A percentile compares a stretch with the other conserved stretches of the same genome.
These are phyloP conservation scores for Phytophthora citricola DNA, from an alignment of 352 stramenopile genomes.

Conservation along the genomic window DNA sequence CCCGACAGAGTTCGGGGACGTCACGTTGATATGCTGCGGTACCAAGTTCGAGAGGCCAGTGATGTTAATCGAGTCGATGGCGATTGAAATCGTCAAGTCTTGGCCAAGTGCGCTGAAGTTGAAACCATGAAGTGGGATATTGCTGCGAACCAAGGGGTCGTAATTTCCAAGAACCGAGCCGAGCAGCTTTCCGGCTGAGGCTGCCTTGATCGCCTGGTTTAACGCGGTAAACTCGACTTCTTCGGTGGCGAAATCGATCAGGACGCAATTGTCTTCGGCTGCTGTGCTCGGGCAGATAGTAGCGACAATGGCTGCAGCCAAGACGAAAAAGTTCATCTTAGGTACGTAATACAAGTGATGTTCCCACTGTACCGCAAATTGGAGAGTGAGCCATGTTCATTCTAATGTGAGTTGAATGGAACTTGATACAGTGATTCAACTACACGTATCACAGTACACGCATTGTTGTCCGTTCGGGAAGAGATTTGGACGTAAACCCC, in stretches of 20 bases:
- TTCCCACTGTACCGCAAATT: background rate
- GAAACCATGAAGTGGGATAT: constrained; percentile 43
- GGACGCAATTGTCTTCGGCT: constrained; percentile 32
- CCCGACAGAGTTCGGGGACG: constrained; percentile 34
- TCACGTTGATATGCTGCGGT: constrained; percentile 47
- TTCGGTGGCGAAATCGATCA: constrained; percentile 51
- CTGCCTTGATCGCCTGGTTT: constrained; percentile 43
- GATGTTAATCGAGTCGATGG: constrained; percentile 53
- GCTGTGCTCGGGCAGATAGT: background rate
- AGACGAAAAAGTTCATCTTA: constrained; percentile 5
- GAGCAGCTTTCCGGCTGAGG: constrained; percentile 18
- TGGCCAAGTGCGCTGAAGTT: constrained; percentile 42
- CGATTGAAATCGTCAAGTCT: constrained; percentile 48
- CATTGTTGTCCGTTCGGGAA: too few species aligned
- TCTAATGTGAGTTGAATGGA: background rate
- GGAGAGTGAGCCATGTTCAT: background rate
- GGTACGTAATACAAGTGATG: background rate
- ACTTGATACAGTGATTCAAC: background rate
- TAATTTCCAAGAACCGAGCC: constrained; percentile 28
- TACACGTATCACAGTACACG: too few species aligned
- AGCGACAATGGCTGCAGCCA: constrained; percentile 5
- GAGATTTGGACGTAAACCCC: too few species aligned
- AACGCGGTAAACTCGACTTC: constrained; percentile 42
- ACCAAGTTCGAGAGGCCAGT: constrained; percentile 45
- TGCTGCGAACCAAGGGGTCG: constrained; percentile 44